phyloP scores from a whole-genome alignment of 495 filamentous ascomycete genomes.

The Aspergillus cristatus region DNA sequence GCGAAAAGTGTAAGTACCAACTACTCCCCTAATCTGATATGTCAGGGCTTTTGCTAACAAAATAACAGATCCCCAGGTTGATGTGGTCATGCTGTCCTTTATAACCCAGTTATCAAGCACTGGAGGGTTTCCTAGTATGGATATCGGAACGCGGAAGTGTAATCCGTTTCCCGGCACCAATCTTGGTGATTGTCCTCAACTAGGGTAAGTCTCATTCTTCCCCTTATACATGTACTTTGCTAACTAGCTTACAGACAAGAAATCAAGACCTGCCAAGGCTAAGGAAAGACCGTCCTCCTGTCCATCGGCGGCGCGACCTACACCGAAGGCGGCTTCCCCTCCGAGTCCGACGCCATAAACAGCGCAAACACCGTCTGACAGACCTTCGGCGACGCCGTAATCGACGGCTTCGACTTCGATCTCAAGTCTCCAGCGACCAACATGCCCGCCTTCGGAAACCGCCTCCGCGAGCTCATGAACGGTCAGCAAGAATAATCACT shows the following conservation, averaged over 20 bases:
- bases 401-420: constrained; percentile 71
- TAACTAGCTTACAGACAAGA: constrained; percentile 23
- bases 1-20: too few relatives aligned
- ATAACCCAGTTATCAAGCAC: constrained; percentile 43
- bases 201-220: constrained; percentile 46
- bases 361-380: constrained; percentile 57
- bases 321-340: constrained; percentile 51
- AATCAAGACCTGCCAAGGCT: constrained; percentile 54
- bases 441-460: constrained; percentile 47
- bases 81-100: constrained; percentile 15
- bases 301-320: constrained; percentile 60
- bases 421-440: constrained; percentile 42
- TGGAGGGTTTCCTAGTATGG: constrained; percentile 57
- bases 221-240: too few relatives aligned
- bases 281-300: constrained; percentile 57
- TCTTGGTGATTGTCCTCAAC: constrained; percentile 51
- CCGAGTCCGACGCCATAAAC: constrained; percentile 36
- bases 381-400: constrained; percentile 52
- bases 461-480: constrained; percentile 46
- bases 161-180: constrained; percentile 46
- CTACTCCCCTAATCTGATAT: too few relatives aligned
- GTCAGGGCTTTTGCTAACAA: background rate
- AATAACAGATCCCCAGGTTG: constrained; percentile 25
- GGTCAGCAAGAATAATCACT: constrained; percentile 32
- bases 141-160: constrained; percentile 53